These are phyloP conservation scores for Capronia coronata DNA, from an alignment of 2,329 filamentous ascomycete genomes.

Conservation along the genomic window DNA sequence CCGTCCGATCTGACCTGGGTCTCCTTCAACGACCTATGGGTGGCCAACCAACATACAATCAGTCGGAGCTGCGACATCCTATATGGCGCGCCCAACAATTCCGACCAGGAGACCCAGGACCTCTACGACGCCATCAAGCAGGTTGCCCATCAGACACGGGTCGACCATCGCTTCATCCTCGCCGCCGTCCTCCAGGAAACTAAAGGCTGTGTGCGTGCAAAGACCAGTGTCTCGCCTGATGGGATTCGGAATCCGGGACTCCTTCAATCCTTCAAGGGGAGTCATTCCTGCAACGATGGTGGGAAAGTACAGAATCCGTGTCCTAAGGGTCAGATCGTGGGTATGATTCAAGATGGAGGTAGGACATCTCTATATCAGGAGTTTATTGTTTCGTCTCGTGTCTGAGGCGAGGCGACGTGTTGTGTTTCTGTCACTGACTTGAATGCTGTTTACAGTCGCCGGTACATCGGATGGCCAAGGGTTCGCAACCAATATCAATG, in stretches of 20 bases:
- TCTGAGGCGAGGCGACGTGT: too few relatives aligned
- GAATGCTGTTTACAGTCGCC: conserved; percentile 22
- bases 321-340: conserved; percentile 32
- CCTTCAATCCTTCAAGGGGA: conserved; percentile 43
- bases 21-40: conserved; percentile 28
- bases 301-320: conserved; percentile 36
- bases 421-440: too few relatives aligned
- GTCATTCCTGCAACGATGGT: conserved; percentile 35
- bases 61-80: conserved; percentile 34
- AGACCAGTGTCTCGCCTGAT: conserved; percentile 36
- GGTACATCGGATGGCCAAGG: conserved; percentile 36
- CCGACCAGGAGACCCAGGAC: conserved; percentile 34
- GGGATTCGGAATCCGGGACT: conserved; percentile 42
- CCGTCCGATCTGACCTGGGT: conserved; percentile 31
- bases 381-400: neutral
- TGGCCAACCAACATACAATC: conserved; percentile 34
- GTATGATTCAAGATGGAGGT: conserved; percentile 38
- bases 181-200: conserved; percentile 44
- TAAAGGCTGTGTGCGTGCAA: conserved; percentile 43
- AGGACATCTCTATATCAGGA: too few relatives aligned
- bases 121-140: conserved; percentile 36
- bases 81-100: conserved; percentile 34
- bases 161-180: conserved; percentile 41
- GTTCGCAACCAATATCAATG: conserved; percentile 32
- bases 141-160: conserved; percentile 30